A percentile compares a stretch with the other conserved stretches of the same genome.
Evolutionary conservation across 345 rosid genomes (phyloP).

Genomic region (Sonneratia caseolaris): DNA sequence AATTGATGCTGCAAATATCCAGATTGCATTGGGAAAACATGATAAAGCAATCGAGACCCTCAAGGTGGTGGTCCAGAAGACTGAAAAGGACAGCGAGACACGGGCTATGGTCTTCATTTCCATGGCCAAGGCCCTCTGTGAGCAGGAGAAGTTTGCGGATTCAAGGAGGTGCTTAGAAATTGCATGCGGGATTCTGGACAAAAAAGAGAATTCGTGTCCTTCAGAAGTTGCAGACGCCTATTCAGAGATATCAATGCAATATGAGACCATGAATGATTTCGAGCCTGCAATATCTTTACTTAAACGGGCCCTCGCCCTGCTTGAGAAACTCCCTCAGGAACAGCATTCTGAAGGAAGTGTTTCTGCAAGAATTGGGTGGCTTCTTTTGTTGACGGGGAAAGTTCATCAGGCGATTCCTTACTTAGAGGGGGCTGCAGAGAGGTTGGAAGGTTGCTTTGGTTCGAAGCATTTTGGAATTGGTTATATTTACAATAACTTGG

Average conservation of each 20-base stretch:
- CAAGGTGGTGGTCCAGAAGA: conserved; percentile 51
- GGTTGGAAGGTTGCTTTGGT: conserved; percentile 82
- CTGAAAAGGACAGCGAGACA: conserved; percentile 64
- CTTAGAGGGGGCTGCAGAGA: conserved; percentile 79
- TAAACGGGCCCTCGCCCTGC: conserved; percentile 58
- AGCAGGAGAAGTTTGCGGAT: conserved; percentile 58
- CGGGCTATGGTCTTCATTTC: conserved; percentile 71
- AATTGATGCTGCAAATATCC: conserved; percentile 87
- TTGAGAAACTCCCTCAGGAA: conserved; percentile 82
- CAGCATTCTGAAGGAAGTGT: conserved; percentile 83
- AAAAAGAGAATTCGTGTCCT: conserved; percentile 57
- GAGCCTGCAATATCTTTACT: conserved; percentile 68
- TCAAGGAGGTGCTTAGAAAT: conserved; percentile 69
- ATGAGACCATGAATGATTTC: conserved; percentile 77
- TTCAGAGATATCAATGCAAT: conserved; percentile 85
- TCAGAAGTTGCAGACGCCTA: conserved; percentile 80
- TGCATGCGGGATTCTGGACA: conserved; percentile 70
- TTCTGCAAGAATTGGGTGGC: conserved; percentile 91
- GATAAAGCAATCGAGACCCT: conserved; percentile 65
- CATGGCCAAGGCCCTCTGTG: conserved; percentile 69
- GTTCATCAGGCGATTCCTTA: conserved; percentile 80
- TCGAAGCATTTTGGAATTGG: conserved; percentile 90
- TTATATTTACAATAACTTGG: conserved; percentile 83
- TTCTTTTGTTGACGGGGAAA: conserved; percentile 68
- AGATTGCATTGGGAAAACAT: conserved; percentile 69